Conservation (phyloP, 139 green algal species). For the Closterium sp. region DNA sequence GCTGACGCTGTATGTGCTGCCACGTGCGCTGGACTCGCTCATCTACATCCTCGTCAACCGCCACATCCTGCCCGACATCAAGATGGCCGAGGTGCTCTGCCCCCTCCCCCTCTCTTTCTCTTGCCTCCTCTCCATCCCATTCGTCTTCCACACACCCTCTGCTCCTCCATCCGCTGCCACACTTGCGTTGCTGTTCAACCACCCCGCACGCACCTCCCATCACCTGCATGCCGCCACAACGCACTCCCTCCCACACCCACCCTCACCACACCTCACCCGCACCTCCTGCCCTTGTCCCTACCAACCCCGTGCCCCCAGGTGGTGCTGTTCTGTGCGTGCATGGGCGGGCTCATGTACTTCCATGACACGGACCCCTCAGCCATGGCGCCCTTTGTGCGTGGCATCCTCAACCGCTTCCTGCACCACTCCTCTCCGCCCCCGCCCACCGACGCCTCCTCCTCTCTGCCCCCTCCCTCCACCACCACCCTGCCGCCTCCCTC, state of each 20-base stretch:
- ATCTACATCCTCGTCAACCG: conserved; percentile 50
- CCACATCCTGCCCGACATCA: conserved; percentile 25
- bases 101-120: neutral
- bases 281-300: neutral
- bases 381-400: conserved; percentile 45
- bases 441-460: neutral
- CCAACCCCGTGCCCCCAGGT: conserved; percentile 26
- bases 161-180: neutral
- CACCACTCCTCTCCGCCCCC: neutral
- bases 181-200: neutral
- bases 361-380: conserved; percentile 55
- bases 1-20: conserved; percentile 57
- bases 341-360: conserved; percentile 62
- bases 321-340: conserved; percentile 55
- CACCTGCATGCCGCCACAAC: neutral
- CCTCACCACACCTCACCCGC: neutral
- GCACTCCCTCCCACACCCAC: neutral
- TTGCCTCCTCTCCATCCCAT: neutral
- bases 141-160: neutral
- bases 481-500: neutral
- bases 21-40: conserved; percentile 53
- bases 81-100: conserved; percentile 11
- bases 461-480: neutral
- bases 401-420: conserved; percentile 37
- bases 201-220: neutral